Evolutionary conservation across 192 early-diverging fungal genomes (phyloP), one percentile per base, ranked within the genome.

Genomic region (Coemansia biformis): DNA sequence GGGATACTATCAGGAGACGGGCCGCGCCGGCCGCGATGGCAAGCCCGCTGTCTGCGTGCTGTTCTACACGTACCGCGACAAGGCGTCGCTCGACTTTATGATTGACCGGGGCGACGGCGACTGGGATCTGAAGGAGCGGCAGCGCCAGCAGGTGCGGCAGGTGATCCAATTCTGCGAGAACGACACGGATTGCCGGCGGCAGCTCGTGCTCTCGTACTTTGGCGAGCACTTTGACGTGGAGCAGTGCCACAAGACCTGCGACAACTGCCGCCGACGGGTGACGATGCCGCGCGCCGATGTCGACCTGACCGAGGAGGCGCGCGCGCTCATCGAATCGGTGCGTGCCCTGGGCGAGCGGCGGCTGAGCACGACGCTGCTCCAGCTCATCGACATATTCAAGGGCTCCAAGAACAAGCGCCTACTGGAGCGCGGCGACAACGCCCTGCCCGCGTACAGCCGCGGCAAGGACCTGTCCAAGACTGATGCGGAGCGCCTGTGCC

Each of bases 1-100:
- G 64, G 90, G 89, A 0, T 99, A 99, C 56, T 94, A 94, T 52
- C 87, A 95, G 68, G 96, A 99, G 59, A 99, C 92, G 0, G 93
- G 96, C 2, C 85, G 96, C 13, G 91, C 92, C 0, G 93, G 96
- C 3, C 83, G 96, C 14, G 96, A 99, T 66, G 93, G 96, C 7
- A 77, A 84, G 42, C 69, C 78, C 28, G 84, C 90, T 1, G 65
- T 78, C n/a, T 98, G 94, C 45, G 75, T 92, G 5, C 53, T 98
- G 32, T 98, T 81, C 35, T 95, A 91, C 61, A 67, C 78, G 0
- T 91, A 82, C 57, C 51, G 55, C 8, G 92, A 94, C 69, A 90
- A 86, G 61, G 40, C 37, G 1, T 81, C 76, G 34, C 81, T 92
- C 31, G 80, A 87, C 29, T 78, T 60, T 46, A 75, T 95, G 69